Evolutionary conservation across 192 early-diverging fungal species (phyloP), one percentile per base, ranked within the genome.

Genomic region (Coemansia sp.): DNA sequence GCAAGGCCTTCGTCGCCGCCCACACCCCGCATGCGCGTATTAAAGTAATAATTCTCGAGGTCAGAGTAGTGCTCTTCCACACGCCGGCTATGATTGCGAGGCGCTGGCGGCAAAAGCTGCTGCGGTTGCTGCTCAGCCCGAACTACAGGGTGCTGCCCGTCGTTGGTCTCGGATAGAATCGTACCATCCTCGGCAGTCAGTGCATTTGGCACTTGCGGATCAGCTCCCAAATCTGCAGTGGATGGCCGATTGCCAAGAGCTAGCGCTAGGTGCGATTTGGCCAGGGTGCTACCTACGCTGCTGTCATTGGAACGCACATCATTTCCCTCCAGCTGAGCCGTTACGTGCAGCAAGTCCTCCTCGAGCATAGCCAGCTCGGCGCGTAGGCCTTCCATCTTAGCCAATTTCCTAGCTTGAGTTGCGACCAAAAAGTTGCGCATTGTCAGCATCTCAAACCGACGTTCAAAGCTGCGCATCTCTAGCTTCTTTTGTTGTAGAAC

Each of bases 11-110:
- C 74, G 8, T 69, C 65, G 16, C 58, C 58, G 38, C 26, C 64
- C 38, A 26, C 60, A 35, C 82, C 81, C 66, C 74, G 74, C 74
- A 85, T 82, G 45, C 88, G 83, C 59, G 83, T 73, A 34, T 82
- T 79, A 76, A 90, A 92, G 79, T 95, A 95, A 60, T 78, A 85
- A 18, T 86, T 63, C 62, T 90, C 87, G 6, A 95, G 68, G 56
- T 93, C 92, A 37, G 82, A 71, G 63, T 91, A 88, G 62, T 92
- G 89, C 18, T 82, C 76, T 3, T 84, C 73, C 3, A 91, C 84
- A 1, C 86, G 83, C 31, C 62, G 62, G 42, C 60, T 63, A 26
- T 76, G 65, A 37, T 51, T 53, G 8, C 64, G 67, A 18, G 43
- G 21, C 55, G 14, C 53, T 40, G 38, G 58, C 34, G 16, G 60